A percentile compares a stretch with the other conserved stretches of the same genome.
Conservation (phyloP, 192 early-diverging fungal species). For the Coemansia biformis region DNA sequence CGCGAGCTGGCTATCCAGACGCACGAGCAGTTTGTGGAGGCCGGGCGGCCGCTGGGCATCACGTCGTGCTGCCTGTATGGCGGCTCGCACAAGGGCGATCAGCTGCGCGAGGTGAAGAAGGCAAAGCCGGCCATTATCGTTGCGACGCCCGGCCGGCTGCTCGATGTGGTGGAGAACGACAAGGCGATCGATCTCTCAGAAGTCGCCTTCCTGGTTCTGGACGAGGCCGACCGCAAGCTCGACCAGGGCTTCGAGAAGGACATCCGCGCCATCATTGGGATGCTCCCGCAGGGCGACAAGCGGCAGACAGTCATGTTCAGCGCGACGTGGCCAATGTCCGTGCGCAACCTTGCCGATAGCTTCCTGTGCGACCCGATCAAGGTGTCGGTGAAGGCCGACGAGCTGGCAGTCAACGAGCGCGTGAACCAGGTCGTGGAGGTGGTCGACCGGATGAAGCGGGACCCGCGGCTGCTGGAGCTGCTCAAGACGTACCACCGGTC, state of each 20-base stretch:
- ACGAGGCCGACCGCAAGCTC: conserved; percentile 98
- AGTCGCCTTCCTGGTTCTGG: conserved; percentile 85
- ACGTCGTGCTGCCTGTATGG: conserved; percentile 82
- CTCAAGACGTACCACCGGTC: conserved; percentile 79
- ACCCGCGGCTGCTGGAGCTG: conserved; percentile 66
- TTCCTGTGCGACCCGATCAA: conserved; percentile 75
- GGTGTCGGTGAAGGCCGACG: conserved; percentile 83
- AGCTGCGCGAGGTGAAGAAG: conserved; percentile 56
- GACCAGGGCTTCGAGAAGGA: conserved; percentile 91
- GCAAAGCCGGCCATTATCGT: conserved; percentile 62
- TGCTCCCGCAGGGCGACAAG: conserved; percentile 60
- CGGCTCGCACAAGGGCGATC: conserved; percentile 75
- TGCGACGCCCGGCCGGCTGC: conserved; percentile 92
- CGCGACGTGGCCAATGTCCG: conserved; percentile 90
- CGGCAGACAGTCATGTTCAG: conserved; percentile 95
- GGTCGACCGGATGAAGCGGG: conserved; percentile 70
- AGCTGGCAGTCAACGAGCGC: conserved; percentile 79
- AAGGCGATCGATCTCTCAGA: conserved; percentile 69
- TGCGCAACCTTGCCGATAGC: conserved; percentile 78
- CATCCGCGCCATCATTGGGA: conserved; percentile 78
- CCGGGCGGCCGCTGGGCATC: conserved; percentile 61
- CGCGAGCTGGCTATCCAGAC: conserved; percentile 95
- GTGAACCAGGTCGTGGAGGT: conserved; percentile 91
- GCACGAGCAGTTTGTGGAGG: conserved; percentile 76
- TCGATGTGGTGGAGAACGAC: conserved; percentile 83